Conservation (phyloP, 106 monocot genomes). For the Phalaenopsis aphrodite region DNA sequence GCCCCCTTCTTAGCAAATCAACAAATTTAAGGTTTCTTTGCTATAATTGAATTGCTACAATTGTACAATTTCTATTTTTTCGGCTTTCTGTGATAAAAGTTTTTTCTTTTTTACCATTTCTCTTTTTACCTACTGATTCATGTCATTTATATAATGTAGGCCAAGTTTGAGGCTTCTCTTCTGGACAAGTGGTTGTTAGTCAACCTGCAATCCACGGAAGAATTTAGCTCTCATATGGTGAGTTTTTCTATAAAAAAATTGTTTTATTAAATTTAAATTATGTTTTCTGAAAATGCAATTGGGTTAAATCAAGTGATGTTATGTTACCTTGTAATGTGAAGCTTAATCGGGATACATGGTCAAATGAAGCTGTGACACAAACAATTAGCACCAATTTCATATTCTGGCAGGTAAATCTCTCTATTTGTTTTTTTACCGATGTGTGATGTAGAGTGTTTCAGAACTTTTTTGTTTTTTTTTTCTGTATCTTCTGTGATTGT, state of each 20-base stretch:
- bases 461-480: not conserved
- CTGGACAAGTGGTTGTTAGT: conserved; percentile 84
- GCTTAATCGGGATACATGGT: conserved; percentile 94
- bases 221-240: conserved; percentile 97
- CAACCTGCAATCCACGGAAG: conserved; percentile 84
- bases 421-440: not conserved
- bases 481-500: not conserved
- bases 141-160: conserved; percentile 29
- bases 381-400: conserved; percentile 86
- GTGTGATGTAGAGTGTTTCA: not conserved
- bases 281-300: not conserved
- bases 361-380: conserved; percentile 84
- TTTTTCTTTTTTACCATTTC: not conserved
- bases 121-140: not conserved
- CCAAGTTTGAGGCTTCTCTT: conserved; percentile 70
- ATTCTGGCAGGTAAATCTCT: conserved; percentile 87
- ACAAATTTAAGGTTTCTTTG: too few relatives aligned
- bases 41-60: not conserved
- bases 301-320: conserved; percentile 6
- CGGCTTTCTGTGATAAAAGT: not conserved
- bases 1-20: too few relatives aligned
- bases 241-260: not conserved
- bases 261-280: not conserved
- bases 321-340: conserved; percentile 20
- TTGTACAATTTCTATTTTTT: not conserved